Evolutionary conservation across 768 basidiomycete species (phyloP).

Genomic region (Serendipita vermifera): DNA sequence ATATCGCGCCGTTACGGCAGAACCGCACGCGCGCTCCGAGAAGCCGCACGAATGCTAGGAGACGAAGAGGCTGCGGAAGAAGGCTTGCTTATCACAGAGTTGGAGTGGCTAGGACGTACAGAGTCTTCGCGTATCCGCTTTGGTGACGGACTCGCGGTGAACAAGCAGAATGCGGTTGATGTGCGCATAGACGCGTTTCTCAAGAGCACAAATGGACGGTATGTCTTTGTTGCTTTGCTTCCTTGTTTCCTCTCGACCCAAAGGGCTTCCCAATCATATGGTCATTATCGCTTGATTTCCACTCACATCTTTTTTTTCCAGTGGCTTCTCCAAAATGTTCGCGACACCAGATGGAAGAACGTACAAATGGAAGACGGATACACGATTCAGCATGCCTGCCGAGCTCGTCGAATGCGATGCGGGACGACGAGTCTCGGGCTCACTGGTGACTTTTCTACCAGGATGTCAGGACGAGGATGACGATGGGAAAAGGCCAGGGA

Average conservation of each 20-base stretch:
- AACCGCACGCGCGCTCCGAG: background rate
- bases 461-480: background rate
- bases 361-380: conserved; percentile 5
- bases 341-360: background rate
- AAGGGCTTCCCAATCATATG: no score
- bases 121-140: conserved; percentile 6
- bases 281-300: no score
- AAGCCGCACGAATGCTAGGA: background rate
- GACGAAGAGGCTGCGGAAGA: background rate
- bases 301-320: background rate
- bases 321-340: conserved; percentile 1
- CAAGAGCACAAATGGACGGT: conserved; percentile 2
- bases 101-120: background rate
- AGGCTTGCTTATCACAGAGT: background rate
- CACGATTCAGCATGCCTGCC: background rate
- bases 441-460: background rate
- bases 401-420: conserved; percentile 7
- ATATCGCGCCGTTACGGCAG: background rate
- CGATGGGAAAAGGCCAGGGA: background rate
- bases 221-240: background rate
- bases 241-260: no score
- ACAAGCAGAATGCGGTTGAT: background rate
- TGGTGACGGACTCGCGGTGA: background rate
- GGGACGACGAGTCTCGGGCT: background rate
- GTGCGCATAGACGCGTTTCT: conserved; percentile 1